Evolutionary conservation across 202 grass and related monocot genomes (phyloP).

Genomic region (Carex sylvatica): DNA sequence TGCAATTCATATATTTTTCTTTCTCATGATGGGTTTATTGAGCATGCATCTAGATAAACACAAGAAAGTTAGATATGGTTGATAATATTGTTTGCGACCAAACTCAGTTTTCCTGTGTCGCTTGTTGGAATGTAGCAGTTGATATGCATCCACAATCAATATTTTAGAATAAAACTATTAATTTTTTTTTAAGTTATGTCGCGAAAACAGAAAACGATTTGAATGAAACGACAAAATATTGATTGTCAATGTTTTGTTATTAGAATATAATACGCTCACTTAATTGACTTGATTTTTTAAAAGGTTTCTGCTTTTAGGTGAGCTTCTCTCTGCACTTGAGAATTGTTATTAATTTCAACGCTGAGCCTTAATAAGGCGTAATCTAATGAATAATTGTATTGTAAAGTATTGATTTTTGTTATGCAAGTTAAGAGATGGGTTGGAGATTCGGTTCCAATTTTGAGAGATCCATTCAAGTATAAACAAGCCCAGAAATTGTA

Average conservation of each 20-base stretch:
- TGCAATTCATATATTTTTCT: not conserved
- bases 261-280: not conserved
- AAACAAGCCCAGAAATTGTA: too few relatives aligned
- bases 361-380: not conserved
- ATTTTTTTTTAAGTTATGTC: not conserved
- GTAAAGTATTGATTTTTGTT: too few relatives aligned
- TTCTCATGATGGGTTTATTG: not conserved
- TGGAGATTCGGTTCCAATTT: too few relatives aligned
- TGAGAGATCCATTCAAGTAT: too few relatives aligned
- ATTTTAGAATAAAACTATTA: not conserved
- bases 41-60: not conserved
- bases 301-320: not conserved
- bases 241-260: not conserved
- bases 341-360: not conserved
- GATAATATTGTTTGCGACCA: not conserved
- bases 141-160: constrained; percentile 14
- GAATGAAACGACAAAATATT: constrained; percentile 8
- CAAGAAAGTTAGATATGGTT: not conserved
- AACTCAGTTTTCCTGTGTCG: not conserved
- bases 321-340: not conserved
- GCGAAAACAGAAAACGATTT: not conserved
- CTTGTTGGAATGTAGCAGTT: not conserved
- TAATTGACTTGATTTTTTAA: not conserved
- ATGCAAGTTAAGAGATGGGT: too few relatives aligned
- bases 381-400: not conserved